Base-by-base conservation (phyloP, 768 basidiomycete genomes). In the Agaricus bisporus region DNA sequence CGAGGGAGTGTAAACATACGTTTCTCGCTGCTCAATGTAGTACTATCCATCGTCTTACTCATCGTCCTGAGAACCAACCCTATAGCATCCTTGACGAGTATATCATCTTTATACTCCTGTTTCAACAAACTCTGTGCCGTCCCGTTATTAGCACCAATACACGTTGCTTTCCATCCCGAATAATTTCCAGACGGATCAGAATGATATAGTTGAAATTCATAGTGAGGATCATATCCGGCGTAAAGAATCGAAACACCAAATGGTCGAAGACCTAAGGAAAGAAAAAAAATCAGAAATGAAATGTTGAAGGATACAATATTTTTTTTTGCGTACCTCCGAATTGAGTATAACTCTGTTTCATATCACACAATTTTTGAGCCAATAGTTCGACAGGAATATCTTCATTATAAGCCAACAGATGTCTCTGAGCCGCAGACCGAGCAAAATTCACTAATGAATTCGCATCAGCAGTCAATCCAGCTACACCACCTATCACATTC, bases 11-110 rank as follows among this genome's bases (percentile, higher is more conserved):
- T 56, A 5, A 5, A 70, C 93, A 64, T 61, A 97, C 97, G 74
- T 69, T 98, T 98, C 73, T 99, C 97, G 64, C 91, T 95, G 29
- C 91, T 89, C 58, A 99, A 69, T 42, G 92, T 98, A 28, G 95
- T 98, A 58, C 91, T 94, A 65, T 99, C 97, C 95, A 99, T 98
- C 51, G 95, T 98, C 81, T 98, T 98, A 77, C 93, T 95, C 93
- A 99, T 95, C 49, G 92, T 88, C 71, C 85, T 87, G 60, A 98
- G 76, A 42, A 89, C 92, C 18, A 99, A 76, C n/a, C 82, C 86
- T 60, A 95, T 87, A 18, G 94, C 95, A 44, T 95, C 94, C 65
- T 95, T 89, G 38, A 98, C 79, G 11, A 78, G 74, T 51, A 98
- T 86, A 54, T 92, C 92, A 60, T 98, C 97, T 68, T 97, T 95